Percentiles rank a stretch among this genome's conserved stretches.
Evolutionary conservation across 768 basidiomycete genomes (phyloP).

Genomic region (Boletellus ananiceps): DNA sequence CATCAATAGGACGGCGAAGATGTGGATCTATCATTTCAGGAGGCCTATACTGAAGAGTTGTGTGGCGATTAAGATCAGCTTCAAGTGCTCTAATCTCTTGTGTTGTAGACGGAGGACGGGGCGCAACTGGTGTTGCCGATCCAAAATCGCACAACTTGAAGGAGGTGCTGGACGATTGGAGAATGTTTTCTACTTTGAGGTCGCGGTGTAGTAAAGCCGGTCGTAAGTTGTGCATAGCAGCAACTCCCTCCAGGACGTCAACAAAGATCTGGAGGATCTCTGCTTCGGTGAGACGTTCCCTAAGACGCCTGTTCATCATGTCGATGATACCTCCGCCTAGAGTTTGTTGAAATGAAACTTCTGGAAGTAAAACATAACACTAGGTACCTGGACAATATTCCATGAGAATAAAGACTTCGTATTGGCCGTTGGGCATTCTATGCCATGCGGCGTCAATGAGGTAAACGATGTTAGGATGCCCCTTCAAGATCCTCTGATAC

Average conservation of each 20-base stretch:
- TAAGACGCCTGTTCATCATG: constrained; percentile 96
- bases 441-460: constrained; percentile 95
- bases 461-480: constrained; percentile 93
- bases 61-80: constrained; percentile 88
- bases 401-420: constrained; percentile 98
- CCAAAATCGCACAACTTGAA: constrained; percentile 99
- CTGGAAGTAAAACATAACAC: neutral
- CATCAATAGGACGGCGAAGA: constrained; percentile 77
- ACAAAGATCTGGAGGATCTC: constrained; percentile 98
- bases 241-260: constrained; percentile 95
- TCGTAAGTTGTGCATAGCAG: constrained; percentile 90
- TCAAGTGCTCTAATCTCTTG: constrained; percentile 87
- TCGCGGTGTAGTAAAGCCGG: constrained; percentile 94
- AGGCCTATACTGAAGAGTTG: constrained; percentile 96
- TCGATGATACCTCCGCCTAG: constrained; percentile 97
- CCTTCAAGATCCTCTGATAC: constrained; percentile 77
- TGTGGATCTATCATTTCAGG: constrained; percentile 97
- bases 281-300: constrained; percentile 90
- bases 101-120: constrained; percentile 66
- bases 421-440: constrained; percentile 73
- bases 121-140: constrained; percentile 73
- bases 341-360: constrained; percentile 8
- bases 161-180: constrained; percentile 75
- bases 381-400: constrained; percentile 85
- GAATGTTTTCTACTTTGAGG: constrained; percentile 98